Conservation (phyloP, 805 yeast genomes). For the Lachancea cidri region DNA sequence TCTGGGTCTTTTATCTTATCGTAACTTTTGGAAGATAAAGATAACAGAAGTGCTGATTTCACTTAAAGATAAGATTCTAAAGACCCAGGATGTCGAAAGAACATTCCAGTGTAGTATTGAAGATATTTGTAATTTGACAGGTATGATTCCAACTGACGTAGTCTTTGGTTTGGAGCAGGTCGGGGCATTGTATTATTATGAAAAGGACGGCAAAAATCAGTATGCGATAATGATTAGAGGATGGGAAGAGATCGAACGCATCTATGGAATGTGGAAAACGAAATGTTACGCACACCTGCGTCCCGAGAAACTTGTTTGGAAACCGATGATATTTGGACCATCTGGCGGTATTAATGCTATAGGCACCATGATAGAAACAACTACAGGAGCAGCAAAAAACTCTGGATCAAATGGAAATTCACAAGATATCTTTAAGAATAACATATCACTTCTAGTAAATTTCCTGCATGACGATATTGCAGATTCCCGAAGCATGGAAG, state of each 20-base stretch:
- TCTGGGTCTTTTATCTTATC: conserved; percentile 76
- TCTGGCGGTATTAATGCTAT: conserved; percentile 71
- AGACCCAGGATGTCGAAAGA: conserved; percentile 4
- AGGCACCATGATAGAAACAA: conserved; percentile 30
- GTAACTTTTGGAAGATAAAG: conserved; percentile 78
- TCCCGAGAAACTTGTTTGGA: conserved; percentile 62
- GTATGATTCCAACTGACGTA: conserved; percentile 84
- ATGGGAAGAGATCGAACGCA: conserved; percentile 30
- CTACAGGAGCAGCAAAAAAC: conserved; percentile 14
- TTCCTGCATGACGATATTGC: conserved; percentile 65
- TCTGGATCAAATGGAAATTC: conserved; percentile 7
- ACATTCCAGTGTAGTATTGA: conserved; percentile 44
- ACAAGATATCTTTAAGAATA: conserved; percentile 37
- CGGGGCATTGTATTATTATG: conserved; percentile 41
- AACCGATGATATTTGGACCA: conserved; percentile 77
- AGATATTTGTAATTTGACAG: conserved; percentile 62
- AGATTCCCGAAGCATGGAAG: conserved; percentile 57
- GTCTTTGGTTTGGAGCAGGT: conserved; percentile 80
- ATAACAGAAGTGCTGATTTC: conserved; percentile 41
- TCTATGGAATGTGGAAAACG: conserved; percentile 47
- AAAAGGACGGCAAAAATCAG: conserved; percentile 28
- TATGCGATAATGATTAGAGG: conserved; percentile 52
- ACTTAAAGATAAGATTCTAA: conserved; percentile 11
- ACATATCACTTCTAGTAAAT: conserved; percentile 51
- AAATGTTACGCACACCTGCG: conserved; percentile 51